Evolutionary conservation across 75 land plant species (phyloP), one percentile per base, ranked within the genome.

Genomic region (Azolla pinnata): DNA sequence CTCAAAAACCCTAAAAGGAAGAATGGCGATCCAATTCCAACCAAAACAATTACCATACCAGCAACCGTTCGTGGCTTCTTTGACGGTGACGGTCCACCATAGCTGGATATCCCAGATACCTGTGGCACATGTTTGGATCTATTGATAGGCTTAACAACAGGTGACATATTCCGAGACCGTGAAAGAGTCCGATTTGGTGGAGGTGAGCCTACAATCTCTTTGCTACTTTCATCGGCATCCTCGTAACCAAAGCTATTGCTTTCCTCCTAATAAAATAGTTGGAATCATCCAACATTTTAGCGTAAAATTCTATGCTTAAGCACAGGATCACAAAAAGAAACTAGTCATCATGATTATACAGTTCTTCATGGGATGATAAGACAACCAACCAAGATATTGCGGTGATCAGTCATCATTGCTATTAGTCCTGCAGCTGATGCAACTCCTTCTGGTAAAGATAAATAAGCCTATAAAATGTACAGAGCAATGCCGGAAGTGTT

Each of bases 331-430:
- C 14, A 38, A 38, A 38, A 38, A 14, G 14, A 38, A 38, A 38
- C 7, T 38, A 38, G 42, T 8, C 42, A 51, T 7, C n/a, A n/a
- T n/a, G n/a, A n/a, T n/a, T n/a, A n/a, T n/a, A n/a, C n/a, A n/a
- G n/a, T n/a, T n/a, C n/a, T n/a, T n/a, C n/a, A n/a, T n/a, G n/a
- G n/a, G n/a, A n/a, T n/a, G n/a, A n/a, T n/a, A n/a, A n/a, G n/a
- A n/a, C n/a, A 50, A 19, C 24, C 29, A 38, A 70, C 73, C 82
- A 85, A 56, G 49, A 80, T 78, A 64, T 78, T 78, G 72, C 83
- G 86, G 55, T 89, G 87, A 69, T 89, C 96, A 18, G 81, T 86
- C 96, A 89, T 89, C 90, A 89, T 83, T 47, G 96, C 96, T 28
- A 78, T 89, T 2, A 86, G 55, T 29, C 86, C 96, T 72, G 80